These are phyloP conservation scores for Colletotrichum sp. DNA, from an alignment of 2,329 filamentous ascomycete genomes.

Conservation along the genomic window DNA sequence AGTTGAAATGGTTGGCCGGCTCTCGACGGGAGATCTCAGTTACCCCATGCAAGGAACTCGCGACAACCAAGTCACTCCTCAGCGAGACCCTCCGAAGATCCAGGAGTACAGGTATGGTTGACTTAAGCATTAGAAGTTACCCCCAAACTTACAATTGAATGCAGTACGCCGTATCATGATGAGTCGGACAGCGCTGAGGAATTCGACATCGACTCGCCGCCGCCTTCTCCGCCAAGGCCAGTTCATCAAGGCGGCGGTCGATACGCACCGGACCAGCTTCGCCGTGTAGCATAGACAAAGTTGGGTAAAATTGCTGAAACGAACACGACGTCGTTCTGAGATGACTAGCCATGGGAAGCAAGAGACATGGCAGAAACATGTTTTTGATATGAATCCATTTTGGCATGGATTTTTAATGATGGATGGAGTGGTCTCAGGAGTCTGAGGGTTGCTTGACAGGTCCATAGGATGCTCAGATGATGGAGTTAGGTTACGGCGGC, in stretches of 20 bases:
- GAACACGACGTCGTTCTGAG: background rate
- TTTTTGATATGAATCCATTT: background rate
- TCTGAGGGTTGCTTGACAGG: background rate
- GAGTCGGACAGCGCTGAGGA: background rate
- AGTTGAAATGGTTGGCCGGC: background rate
- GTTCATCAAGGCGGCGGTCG: conserved; percentile 18
- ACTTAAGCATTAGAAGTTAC: background rate
- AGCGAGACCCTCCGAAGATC: background rate
- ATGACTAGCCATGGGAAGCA: background rate
- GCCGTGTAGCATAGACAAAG: background rate
- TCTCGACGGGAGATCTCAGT: background rate
- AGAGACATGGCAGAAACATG: background rate
- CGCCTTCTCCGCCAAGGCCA: conserved; percentile 14
- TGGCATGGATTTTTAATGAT: background rate
- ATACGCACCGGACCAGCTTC: conserved; percentile 7
- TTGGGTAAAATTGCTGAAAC: background rate
- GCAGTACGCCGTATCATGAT: background rate
- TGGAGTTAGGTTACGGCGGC: background rate
- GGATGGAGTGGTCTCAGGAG: background rate
- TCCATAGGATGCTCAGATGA: background rate
- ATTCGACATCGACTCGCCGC: background rate
- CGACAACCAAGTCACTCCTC: background rate
- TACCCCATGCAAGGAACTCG: background rate
- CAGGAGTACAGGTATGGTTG: background rate
- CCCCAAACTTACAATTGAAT: background rate